phyloP scores from a whole-genome alignment of 1,284 basidiomycete species.

The Melampsora abietis-canadensis region DNA sequence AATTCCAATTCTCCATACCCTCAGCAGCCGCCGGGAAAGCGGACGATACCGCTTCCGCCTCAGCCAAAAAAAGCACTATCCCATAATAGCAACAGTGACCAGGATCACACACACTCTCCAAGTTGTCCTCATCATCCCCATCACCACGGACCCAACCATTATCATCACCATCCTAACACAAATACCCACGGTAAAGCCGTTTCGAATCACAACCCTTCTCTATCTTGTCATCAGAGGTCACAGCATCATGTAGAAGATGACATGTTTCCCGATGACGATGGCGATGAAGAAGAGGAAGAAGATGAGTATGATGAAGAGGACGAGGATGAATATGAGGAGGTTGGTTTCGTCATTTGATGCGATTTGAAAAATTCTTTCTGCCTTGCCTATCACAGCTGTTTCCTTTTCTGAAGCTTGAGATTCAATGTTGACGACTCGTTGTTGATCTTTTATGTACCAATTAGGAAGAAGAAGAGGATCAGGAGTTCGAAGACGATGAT shows the following conservation, averaged over 20 bases:
- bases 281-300: slow-evolving; percentile 66
- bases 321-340: slow-evolving; percentile 61
- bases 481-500: slow-evolving; percentile 45
- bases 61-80: slow-evolving; percentile 40
- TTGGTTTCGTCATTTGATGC: slow-evolving; percentile 38
- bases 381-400: not conserved
- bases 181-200: slow-evolving; percentile 33
- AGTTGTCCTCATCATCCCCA: slow-evolving; percentile 51
- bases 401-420: slow-evolving; percentile 9
- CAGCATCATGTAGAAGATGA: slow-evolving; percentile 42
- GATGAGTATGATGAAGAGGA: slow-evolving; percentile 55
- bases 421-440: slow-evolving; percentile 4
- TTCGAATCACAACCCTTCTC: slow-evolving; percentile 52
- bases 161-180: slow-evolving; percentile 8
- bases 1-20: slow-evolving; percentile 25
- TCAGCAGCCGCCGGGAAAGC: slow-evolving; percentile 27
- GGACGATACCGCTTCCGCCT: slow-evolving; percentile 31
- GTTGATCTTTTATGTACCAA: slow-evolving; percentile 7
- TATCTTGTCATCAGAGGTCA: slow-evolving; percentile 49
- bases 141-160: slow-evolving; percentile 43
- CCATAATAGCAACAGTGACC: slow-evolving; percentile 47
- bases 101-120: slow-evolving; percentile 49
- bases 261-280: slow-evolving; percentile 52
- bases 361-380: not conserved
- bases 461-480: slow-evolving; percentile 43